Evolutionary conservation across 1,284 basidiomycete genomes (phyloP).

Genomic region (Boletus mariae): DNA sequence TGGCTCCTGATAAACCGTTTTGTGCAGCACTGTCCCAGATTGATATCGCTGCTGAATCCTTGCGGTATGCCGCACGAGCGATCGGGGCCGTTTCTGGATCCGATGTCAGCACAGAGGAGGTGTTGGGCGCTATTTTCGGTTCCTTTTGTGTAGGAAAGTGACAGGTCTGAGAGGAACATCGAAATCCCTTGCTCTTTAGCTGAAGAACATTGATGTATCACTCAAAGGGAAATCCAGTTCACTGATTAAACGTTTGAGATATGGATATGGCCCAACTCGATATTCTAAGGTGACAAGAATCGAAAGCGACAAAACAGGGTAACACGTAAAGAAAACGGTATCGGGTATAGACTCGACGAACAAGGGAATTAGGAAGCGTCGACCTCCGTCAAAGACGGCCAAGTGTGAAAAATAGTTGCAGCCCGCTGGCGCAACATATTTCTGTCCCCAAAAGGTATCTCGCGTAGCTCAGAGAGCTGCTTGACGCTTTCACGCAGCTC

Average conservation of each 20-base stretch:
- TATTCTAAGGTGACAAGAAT: background rate
- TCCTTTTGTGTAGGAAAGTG: conserved; percentile 87
- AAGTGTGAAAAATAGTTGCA: conserved; percentile 12
- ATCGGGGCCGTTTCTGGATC: conserved; percentile 78
- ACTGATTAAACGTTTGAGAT: background rate
- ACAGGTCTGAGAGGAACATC: background rate
- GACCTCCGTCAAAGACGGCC: conserved; percentile 3
- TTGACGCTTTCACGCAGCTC: conserved; percentile 18
- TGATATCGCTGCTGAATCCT: conserved; percentile 79
- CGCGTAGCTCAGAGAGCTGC: conserved; percentile 25
- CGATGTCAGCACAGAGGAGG: conserved; percentile 61
- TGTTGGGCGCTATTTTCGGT: conserved; percentile 76
- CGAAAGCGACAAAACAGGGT: background rate
- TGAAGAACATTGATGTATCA: conserved; percentile 4
- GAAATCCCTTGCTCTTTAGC: background rate
- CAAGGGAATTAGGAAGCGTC: conserved; percentile 1
- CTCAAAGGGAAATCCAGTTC: background rate
- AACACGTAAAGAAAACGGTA: background rate
- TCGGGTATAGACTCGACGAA: conserved; percentile 7
- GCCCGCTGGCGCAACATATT: conserved; percentile 29
- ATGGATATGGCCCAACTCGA: background rate
- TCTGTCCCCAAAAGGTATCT: conserved; percentile 32
- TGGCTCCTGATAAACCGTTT: conserved; percentile 1
- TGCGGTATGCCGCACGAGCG: conserved; percentile 77
- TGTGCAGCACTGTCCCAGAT: conserved; percentile 37